Base-by-base conservation (phyloP, 2,329 filamentous ascomycete species). In the Colletotrichum plurivorum region DNA sequence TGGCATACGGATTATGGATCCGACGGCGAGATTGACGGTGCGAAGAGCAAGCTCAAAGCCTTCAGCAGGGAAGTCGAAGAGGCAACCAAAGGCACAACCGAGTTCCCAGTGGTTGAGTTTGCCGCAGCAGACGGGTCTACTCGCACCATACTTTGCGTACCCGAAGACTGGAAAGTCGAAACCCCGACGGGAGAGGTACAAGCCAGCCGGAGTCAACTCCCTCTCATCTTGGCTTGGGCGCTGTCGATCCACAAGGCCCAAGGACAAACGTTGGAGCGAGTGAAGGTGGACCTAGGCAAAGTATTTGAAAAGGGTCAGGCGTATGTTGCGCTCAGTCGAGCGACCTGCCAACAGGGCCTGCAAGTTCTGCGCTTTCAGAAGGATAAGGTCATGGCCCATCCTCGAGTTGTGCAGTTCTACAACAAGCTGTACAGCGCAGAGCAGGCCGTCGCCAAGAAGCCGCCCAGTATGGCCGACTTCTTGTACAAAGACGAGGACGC, bases 251-350 rank as follows among this genome's bases (percentile, higher is more conserved):
- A 99, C 84, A 99, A 99, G 81, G 96, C 96, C 1, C 95, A 98
- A 78, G 95, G 95, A 1, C 95, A 98, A 79, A 98, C 95, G 1
- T 84, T 98, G 27, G 94, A 97, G 76, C 88, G 95, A 58, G 96
- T 99, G 69, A 97, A 97, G 77, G 96, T 99, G 27, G 94, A 99
- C 77, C 85, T 99, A 0, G 93, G 94, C 36, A 92, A 90, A 71
- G 93, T 97, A 1, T 99, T 99, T 75, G 96, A 99, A 78, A 98
- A 97, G 80, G 96, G 96, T 0, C 96, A 99, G 79, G 96, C 96
- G 6, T 99, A 99, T 77, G 96, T 99, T 59, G 96, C 96, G 59
- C 89, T 99, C 15, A 97, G 94, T 84, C 93, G 96, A 80, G 96
- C 96, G 15, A 97, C 94, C 1, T 93, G 88, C 67, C 94, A 98